Percentiles rank a stretch among this genome's conserved stretches.
phyloP scores from a whole-genome alignment of 179 eudicot genomes.

The Carnegiea gigantea region DNA sequence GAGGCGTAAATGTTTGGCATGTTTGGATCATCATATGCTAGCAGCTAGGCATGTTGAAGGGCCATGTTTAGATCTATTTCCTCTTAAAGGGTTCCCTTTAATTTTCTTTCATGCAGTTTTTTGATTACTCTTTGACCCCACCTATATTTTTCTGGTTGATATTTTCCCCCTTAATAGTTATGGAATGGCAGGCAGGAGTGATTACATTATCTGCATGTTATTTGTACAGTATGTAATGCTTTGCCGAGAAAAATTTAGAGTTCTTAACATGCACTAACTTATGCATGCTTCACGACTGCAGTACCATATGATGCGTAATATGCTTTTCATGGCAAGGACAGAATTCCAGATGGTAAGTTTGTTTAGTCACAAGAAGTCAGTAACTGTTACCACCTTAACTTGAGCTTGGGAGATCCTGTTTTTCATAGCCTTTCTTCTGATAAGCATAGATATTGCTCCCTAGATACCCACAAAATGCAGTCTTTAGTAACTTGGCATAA shows the following conservation, averaged over 20 bases:
- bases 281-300: slow-evolving; percentile 28
- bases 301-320: slow-evolving; percentile 79
- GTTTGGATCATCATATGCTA: not conserved
- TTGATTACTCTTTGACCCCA: not conserved
- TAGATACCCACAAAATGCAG: not conserved
- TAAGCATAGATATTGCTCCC: not conserved
- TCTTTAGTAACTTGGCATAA: not conserved
- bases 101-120: not conserved
- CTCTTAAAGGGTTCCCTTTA: not conserved
- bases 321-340: slow-evolving; percentile 77
- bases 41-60: not conserved
- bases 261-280: not conserved
- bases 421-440: not conserved
- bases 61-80: not conserved
- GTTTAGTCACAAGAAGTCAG: not conserved
- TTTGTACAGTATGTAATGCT: not conserved
- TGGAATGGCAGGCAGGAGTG: not conserved
- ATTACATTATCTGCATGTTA: slow-evolving; percentile 1
- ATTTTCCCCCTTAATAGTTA: not conserved
- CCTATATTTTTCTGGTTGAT: not conserved
- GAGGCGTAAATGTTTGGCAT: not conserved
- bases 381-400: not conserved
- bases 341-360: slow-evolving; percentile 68
- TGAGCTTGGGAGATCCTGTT: not conserved
- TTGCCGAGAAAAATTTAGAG: not conserved